Percentiles rank a stretch among this genome's conserved stretches.
Evolutionary conservation across 805 yeast genomes (phyloP).

Genomic region (Yarrowia osloensis): DNA sequence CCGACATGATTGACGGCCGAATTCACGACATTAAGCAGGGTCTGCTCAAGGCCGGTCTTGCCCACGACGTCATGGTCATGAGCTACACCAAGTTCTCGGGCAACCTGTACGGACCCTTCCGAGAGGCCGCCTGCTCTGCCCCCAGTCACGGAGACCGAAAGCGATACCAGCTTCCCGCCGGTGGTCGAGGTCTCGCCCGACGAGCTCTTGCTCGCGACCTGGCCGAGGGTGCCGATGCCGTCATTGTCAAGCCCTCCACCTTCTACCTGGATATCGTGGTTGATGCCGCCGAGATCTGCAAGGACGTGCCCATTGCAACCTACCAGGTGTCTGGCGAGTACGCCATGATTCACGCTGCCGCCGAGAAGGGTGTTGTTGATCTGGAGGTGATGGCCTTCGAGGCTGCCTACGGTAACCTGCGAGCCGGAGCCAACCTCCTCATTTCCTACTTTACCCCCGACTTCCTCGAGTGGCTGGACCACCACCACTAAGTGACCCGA

Average conservation of each 20-base stretch:
- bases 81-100: conserved; percentile 93
- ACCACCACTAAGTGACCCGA: conserved; percentile 8
- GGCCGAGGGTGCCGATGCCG: conserved; percentile 91
- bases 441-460: conserved; percentile 95
- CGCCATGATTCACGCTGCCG: conserved; percentile 98
- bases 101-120: conserved; percentile 89
- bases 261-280: conserved; percentile 88
- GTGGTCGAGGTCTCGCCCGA: conserved; percentile 90
- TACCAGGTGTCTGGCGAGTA: conserved; percentile 97
- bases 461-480: conserved; percentile 81
- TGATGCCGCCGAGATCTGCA: conserved; percentile 81
- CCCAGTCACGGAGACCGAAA: conserved; percentile 91
- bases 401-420: conserved; percentile 82
- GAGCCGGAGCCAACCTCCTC: conserved; percentile 94
- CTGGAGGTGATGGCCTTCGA: conserved; percentile 77
- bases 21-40: conserved; percentile 84
- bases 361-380: conserved; percentile 90
- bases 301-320: conserved; percentile 86
- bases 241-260: conserved; percentile 94
- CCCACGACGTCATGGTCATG: conserved; percentile 86
- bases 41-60: conserved; percentile 74
- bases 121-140: conserved; percentile 94
- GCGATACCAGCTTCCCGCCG: conserved; percentile 89
- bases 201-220: conserved; percentile 86
- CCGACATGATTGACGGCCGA: conserved; percentile 97